These are phyloP conservation scores for Colletotrichum limetticola DNA, from an alignment of 2,329 filamentous ascomycete genomes.

Conservation along the genomic window DNA sequence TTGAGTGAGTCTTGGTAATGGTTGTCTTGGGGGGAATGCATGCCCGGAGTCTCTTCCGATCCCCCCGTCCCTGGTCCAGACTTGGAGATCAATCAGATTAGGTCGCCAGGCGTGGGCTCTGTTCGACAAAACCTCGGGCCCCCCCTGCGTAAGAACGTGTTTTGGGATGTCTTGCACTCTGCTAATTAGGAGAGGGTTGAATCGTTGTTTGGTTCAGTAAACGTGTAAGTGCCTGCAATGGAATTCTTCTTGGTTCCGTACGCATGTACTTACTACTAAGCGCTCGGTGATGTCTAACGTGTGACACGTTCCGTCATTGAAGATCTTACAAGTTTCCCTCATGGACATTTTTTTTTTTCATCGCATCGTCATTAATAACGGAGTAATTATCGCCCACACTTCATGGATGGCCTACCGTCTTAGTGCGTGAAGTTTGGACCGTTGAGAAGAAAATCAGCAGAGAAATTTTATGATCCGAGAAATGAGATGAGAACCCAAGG, in stretches of 20 bases:
- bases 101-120: background rate
- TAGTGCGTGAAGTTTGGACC: background rate
- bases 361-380: background rate
- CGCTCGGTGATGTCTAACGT: background rate
- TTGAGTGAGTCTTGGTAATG: background rate
- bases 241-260: background rate
- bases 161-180: background rate
- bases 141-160: background rate
- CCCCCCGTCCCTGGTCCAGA: slow-evolving; percentile 15
- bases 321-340: background rate
- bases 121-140: background rate
- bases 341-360: background rate
- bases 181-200: background rate
- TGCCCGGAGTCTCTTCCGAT: slow-evolving; percentile 19
- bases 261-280: background rate
- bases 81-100: slow-evolving; percentile 28
- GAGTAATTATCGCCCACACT: slow-evolving; percentile 11
- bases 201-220: background rate
- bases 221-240: background rate
- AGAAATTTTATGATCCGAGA: background rate
- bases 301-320: slow-evolving; percentile 4
- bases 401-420: background rate
- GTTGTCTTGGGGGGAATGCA: background rate
- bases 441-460: background rate
- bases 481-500: background rate